Percentiles rank a stretch among this genome's conserved stretches.
Conservation (phyloP, 306 rosid genomes). For the Senna siamea region DNA sequence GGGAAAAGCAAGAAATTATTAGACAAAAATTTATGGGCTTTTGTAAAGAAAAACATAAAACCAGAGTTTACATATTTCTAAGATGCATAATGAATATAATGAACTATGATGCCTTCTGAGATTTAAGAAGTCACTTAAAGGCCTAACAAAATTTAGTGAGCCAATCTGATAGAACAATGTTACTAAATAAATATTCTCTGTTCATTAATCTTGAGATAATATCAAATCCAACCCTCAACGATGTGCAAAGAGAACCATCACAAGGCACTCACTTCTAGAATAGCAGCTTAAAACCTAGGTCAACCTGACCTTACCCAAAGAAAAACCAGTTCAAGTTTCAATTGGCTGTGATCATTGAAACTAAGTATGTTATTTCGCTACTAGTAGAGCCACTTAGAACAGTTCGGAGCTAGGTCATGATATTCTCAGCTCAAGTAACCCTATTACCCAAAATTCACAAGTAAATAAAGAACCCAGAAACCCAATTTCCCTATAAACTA, state of each 20-base stretch:
- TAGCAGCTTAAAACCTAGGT: background rate
- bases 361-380: background rate
- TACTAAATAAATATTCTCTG: slow-evolving; percentile 12
- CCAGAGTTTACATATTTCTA: background rate
- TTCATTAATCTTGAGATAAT: background rate
- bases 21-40: background rate
- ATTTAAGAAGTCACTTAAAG: background rate
- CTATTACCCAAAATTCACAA: background rate
- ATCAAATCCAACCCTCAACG: background rate
- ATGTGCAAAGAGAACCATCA: background rate
- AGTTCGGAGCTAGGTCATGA: background rate
- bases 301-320: background rate
- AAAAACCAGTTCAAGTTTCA: background rate
- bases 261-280: background rate
- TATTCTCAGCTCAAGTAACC: slow-evolving; percentile 8
- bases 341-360: background rate
- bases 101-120: slow-evolving; percentile 8
- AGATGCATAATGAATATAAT: background rate
- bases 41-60: background rate
- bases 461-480: background rate
- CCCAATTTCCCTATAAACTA: slow-evolving; percentile 5
- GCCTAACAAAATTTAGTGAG: slow-evolving; percentile 15
- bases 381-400: background rate
- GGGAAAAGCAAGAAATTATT: background rate
- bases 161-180: background rate